Conservation (phyloP, 2,329 filamentous ascomycete species). For the Lasiodiplodia gonubiensis region DNA sequence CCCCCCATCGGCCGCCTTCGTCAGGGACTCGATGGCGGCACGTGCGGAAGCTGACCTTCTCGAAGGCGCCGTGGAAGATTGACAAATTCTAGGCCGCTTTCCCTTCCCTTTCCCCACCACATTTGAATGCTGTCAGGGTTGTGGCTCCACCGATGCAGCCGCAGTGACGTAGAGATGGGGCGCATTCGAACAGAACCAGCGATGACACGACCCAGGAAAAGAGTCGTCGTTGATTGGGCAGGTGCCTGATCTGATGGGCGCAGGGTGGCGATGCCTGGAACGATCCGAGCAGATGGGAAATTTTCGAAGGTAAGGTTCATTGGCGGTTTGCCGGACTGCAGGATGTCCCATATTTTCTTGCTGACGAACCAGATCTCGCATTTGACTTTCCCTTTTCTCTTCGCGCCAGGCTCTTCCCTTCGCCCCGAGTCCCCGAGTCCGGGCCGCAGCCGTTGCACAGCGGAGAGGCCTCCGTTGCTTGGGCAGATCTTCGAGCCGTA, state of each 20-base stretch:
- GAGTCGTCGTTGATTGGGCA: background rate
- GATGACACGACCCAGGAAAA: background rate
- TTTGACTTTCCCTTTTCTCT: background rate
- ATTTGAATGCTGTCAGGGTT: background rate
- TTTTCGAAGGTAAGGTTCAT: background rate
- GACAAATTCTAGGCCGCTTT: background rate
- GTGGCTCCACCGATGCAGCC: constrained; percentile 7
- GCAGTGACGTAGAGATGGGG: constrained; percentile 9
- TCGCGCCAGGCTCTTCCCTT: background rate
- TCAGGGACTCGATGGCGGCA: background rate
- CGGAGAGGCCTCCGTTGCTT: constrained; percentile 10
- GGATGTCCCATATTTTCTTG: background rate
- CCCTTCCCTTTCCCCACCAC: background rate
- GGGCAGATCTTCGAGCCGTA: background rate
- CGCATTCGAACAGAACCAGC: background rate
- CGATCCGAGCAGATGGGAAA: background rate
- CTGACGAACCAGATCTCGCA: background rate
- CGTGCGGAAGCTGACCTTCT: constrained; percentile 15
- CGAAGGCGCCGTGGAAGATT: constrained; percentile 11
- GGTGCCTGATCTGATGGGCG: background rate
- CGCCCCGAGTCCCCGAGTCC: constrained; percentile 13
- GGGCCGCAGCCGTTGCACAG: constrained; percentile 20
- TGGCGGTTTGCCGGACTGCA: background rate
- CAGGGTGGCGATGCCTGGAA: background rate
- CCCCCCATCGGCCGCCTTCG: background rate